Conservation (phyloP, 352 stramenopile species). For the Peronosclerospora sorghi region DNA sequence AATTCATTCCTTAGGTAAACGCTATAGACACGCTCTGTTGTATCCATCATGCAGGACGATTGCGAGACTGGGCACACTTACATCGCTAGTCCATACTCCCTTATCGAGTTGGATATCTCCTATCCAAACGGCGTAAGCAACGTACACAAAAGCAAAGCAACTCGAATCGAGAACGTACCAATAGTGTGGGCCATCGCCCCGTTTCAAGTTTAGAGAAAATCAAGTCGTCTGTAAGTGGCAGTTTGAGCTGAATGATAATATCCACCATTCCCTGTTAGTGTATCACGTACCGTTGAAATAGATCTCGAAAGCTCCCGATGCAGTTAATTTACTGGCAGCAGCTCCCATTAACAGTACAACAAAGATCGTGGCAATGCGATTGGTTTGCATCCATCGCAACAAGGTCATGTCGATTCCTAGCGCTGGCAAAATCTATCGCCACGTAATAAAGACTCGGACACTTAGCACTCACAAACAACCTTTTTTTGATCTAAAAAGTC, state of each 20-base stretch:
- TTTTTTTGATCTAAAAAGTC: no score
- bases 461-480: background rate
- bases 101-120: slow-evolving; percentile 18
- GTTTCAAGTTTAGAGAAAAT: slow-evolving; percentile 68
- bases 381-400: slow-evolving; percentile 59
- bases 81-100: slow-evolving; percentile 5
- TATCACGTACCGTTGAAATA: slow-evolving; percentile 58
- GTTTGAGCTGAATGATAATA: background rate
- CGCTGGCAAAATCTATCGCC: slow-evolving; percentile 35
- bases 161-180: slow-evolving; percentile 22
- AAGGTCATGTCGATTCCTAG: slow-evolving; percentile 35
- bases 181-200: slow-evolving; percentile 51
- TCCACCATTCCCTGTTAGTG: background rate
- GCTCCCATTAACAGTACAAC: slow-evolving; percentile 56
- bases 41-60: no score
- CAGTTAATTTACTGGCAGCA: slow-evolving; percentile 46
- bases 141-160: no score
- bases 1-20: no score
- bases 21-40: no score
- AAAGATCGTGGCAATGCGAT: slow-evolving; percentile 57
- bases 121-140: background rate
- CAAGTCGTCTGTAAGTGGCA: slow-evolving; percentile 33
- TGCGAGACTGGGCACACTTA: slow-evolving; percentile 1
- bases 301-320: slow-evolving; percentile 71
- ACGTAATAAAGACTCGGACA: no score